Conservation (phyloP, 768 basidiomycete genomes). For the Trametes cubensis region DNA sequence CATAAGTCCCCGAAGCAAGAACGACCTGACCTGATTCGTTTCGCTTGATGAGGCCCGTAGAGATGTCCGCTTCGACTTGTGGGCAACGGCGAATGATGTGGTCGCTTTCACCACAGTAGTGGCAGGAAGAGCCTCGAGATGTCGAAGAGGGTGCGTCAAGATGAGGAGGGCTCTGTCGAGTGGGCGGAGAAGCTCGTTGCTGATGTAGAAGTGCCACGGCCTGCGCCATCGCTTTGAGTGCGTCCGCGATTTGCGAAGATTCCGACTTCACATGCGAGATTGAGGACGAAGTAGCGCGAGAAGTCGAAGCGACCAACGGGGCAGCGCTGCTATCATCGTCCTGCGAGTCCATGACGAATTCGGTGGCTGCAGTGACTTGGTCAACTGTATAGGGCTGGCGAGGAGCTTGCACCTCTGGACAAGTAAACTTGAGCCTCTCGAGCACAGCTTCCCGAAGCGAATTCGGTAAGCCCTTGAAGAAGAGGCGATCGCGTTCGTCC, state of each 20-base stretch:
- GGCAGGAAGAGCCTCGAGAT: too few species aligned
- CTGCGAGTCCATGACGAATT: conserved; percentile 23
- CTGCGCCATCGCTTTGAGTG: neutral
- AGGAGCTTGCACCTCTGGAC: conserved; percentile 27
- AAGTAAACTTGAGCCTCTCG: conserved; percentile 28
- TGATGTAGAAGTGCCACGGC: neutral
- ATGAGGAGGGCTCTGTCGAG: neutral
- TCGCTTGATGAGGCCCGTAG: conserved; percentile 26
- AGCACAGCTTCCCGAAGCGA: neutral
- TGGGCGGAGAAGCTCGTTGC: neutral
- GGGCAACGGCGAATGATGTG: conserved; percentile 33
- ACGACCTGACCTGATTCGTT: conserved; percentile 32
- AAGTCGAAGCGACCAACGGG: too few species aligned
- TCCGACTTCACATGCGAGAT: conserved; percentile 5
- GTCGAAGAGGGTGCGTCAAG: too few species aligned
- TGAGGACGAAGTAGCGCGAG: too few species aligned
- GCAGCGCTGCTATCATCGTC: neutral
- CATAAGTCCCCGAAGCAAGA: conserved; percentile 29
- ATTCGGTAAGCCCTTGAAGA: conserved; percentile 19
- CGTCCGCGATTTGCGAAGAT: neutral
- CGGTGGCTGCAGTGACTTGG: conserved; percentile 27
- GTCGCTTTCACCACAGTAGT: conserved; percentile 29
- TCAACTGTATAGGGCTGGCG: conserved; percentile 32
- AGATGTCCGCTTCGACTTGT: conserved; percentile 17
- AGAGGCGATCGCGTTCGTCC: conserved; percentile 30